Evolutionary conservation across 176 grass and related monocot species (phyloP).

Genomic region (Hyparrhenia diplandra): DNA sequence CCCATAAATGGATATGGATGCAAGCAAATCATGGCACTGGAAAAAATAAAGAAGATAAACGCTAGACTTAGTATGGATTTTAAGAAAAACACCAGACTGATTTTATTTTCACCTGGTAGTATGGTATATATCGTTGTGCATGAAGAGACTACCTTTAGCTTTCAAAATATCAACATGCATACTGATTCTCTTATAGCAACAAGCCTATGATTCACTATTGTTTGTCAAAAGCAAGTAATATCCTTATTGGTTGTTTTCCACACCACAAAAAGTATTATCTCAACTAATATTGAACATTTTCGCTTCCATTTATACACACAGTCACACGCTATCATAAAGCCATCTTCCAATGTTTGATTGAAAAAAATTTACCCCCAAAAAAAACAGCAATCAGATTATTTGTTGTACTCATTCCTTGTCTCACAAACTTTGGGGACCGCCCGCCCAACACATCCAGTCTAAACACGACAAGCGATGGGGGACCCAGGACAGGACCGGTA

Average conservation of each 20-base stretch:
- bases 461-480: not conserved
- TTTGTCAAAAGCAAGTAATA: not conserved
- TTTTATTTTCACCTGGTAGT: not conserved
- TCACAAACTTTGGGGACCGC: not conserved
- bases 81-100: not conserved
- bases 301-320: not conserved
- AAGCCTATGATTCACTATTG: not conserved
- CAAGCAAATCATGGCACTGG: not conserved
- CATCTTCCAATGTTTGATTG: not conserved
- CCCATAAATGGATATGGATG: conserved; percentile 1
- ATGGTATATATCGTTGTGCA: not conserved
- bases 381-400: not conserved
- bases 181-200: too few relatives aligned
- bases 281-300: not conserved
- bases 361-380: not conserved
- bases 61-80: not conserved
- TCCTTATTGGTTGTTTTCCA: not conserved
- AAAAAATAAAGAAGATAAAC: conserved; percentile 7
- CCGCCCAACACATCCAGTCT: not conserved
- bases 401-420: not conserved
- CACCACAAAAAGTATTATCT: not conserved
- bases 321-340: not conserved
- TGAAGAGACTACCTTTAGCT: not conserved
- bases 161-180: too few relatives aligned
- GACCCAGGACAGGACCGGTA: not conserved